A percentile compares a stretch with the other conserved stretches of the same genome.
Conservation (phyloP, 1,139 yeast species). For the Yamadazyma dendronema region DNA sequence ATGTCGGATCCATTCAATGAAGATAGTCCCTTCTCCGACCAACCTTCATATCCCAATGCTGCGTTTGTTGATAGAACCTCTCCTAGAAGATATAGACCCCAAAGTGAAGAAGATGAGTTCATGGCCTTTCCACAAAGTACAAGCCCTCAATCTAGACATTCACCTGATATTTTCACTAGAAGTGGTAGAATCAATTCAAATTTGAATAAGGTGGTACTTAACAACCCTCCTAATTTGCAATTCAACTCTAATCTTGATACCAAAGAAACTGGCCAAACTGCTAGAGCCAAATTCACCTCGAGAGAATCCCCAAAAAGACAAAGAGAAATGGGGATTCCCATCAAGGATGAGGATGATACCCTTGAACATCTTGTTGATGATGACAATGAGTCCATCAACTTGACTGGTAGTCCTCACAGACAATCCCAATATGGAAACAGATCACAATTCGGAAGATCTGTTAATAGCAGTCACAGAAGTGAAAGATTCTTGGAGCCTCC, state of each 20-base stretch:
- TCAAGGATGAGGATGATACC: conserved; percentile 35
- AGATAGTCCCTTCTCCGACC: conserved; percentile 33
- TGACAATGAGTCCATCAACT: conserved; percentile 17
- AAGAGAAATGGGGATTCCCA: conserved; percentile 45
- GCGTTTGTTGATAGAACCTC: conserved; percentile 43
- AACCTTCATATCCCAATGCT: conserved; percentile 31
- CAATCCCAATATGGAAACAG: conserved; percentile 18
- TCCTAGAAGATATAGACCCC: conserved; percentile 35
- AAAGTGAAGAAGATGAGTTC: conserved; percentile 24
- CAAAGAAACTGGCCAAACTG: conserved; percentile 27
- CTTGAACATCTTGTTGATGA: conserved; percentile 30
- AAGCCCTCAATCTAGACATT: conserved; percentile 24
- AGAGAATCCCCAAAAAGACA: conserved; percentile 68
- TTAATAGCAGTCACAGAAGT: conserved; percentile 40
- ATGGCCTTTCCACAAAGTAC: conserved; percentile 28
- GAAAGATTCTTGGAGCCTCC: conserved; percentile 60
- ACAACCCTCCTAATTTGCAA: conserved; percentile 20
- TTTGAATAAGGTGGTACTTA: conserved; percentile 18
- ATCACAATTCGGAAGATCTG: conserved; percentile 17
- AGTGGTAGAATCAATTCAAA: conserved; percentile 35
- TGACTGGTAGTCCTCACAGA: conserved; percentile 35
- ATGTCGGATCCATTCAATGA: conserved; percentile 31
- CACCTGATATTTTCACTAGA: conserved; percentile 46
- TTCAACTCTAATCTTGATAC: conserved; percentile 7
- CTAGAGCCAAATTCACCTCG: conserved; percentile 56